Conservation (phyloP, 2,329 filamentous ascomycete species). For the Cordyceps javanica region DNA sequence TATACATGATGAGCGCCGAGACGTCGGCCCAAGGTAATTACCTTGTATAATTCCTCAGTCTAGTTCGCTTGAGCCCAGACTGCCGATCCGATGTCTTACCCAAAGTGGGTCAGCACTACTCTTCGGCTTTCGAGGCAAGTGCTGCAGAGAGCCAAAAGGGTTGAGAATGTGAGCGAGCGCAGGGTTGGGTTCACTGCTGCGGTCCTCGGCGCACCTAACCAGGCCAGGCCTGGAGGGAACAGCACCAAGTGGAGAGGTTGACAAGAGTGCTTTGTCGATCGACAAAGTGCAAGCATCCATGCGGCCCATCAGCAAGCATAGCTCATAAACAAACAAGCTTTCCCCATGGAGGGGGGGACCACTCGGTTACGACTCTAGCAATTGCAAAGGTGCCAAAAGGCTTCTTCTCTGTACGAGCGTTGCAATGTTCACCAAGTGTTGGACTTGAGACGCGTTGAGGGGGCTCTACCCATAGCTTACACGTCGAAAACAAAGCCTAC, state of each 20-base stretch:
- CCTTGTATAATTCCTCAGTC: background rate
- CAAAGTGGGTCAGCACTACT: background rate
- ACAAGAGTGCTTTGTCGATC: background rate
- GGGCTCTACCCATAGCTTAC: too few relatives aligned
- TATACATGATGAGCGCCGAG: conserved; percentile 1
- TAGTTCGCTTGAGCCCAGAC: conserved; percentile 7
- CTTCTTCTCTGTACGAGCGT: too few relatives aligned
- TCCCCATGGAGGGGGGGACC: background rate
- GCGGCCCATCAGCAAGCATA: background rate
- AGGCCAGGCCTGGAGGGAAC: background rate
- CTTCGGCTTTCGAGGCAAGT: conserved; percentile 8
- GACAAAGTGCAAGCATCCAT: background rate
- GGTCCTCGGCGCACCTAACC: conserved; percentile 7
- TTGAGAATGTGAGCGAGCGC: background rate
- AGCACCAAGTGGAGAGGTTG: conserved; percentile 6
- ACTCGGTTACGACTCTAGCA: background rate
- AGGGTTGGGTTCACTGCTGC: conserved; percentile 2
- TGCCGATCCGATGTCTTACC: conserved; percentile 13
- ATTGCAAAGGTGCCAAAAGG: too few relatives aligned
- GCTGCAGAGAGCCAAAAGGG: background rate
- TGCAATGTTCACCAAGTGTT: too few relatives aligned
- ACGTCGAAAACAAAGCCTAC: too few relatives aligned
- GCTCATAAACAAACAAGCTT: conserved; percentile 5
- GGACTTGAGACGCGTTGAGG: too few relatives aligned
- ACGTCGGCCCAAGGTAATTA: background rate